Percentiles rank a stretch among this genome's conserved stretches.
phyloP scores from a whole-genome alignment of 208 protist genomes.

The Trypanosoma mega region DNA sequence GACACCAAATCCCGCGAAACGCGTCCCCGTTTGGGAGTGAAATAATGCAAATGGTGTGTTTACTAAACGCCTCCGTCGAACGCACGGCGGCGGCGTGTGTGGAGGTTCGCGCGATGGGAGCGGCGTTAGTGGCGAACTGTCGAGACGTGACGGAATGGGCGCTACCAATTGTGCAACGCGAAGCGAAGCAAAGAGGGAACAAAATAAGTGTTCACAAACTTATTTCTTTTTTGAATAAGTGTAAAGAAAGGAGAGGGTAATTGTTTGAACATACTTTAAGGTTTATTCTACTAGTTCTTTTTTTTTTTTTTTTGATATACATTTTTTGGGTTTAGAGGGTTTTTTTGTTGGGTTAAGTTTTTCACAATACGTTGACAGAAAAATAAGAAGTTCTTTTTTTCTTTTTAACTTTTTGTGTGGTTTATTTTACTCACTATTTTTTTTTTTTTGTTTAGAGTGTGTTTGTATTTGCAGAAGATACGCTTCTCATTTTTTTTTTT shows the following conservation, averaged over 20 bases:
- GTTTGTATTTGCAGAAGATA: too few relatives aligned
- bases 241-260: too few relatives aligned
- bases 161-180: conserved; percentile 1
- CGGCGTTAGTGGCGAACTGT: conserved; percentile 3
- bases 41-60: too few relatives aligned
- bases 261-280: too few relatives aligned
- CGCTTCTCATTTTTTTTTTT: not conserved
- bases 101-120: conserved; percentile 1
- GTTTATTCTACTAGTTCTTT: too few relatives aligned
- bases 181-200: not conserved
- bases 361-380: not conserved
- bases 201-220: too few relatives aligned
- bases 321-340: too few relatives aligned
- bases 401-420: not conserved
- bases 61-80: conserved; percentile 15
- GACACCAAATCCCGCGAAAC: not conserved
- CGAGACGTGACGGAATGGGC: conserved; percentile 1
- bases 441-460: not conserved
- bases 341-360: not conserved
- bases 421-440: not conserved
- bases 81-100: conserved; percentile 18
- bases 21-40: too few relatives aligned
- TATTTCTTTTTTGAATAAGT: conserved; percentile 1
- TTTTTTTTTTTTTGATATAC: too few relatives aligned
- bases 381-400: not conserved